Conservation (phyloP, 352 stramenopile species). For the Phytopythium litorale region DNA sequence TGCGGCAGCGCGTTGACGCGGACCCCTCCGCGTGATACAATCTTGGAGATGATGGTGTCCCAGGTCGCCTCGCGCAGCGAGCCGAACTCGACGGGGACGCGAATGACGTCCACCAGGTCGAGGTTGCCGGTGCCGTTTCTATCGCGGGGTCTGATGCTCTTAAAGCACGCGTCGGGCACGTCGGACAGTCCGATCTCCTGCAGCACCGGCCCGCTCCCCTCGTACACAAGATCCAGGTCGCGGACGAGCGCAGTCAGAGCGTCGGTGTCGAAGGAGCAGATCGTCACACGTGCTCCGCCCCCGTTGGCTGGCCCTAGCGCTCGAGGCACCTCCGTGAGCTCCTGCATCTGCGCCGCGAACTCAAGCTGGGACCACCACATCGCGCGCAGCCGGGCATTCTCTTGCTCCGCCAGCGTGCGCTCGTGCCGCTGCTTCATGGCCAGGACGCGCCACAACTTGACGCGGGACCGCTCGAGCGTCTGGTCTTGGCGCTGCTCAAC, state of each 20-base stretch:
- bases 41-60: constrained; percentile 1
- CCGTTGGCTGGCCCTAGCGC: neutral
- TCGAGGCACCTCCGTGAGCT: constrained; percentile 2
- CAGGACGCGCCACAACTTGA: neutral
- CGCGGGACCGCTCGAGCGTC: neutral
- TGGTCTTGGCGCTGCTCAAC: neutral
- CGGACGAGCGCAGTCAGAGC: neutral
- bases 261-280: neutral
- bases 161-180: neutral
- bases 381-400: constrained; percentile 1
- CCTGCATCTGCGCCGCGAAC: constrained; percentile 2
- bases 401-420: neutral
- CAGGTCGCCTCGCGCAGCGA: neutral
- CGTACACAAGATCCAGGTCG: neutral
- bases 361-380: neutral
- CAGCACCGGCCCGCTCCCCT: neutral
- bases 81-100: neutral
- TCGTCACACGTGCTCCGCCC: neutral
- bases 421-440: neutral
- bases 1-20: neutral
- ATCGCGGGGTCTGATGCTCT: neutral
- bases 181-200: neutral
- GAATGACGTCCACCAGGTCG: neutral
- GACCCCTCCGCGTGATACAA: neutral
- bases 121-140: neutral